Evolutionary conservation across 1,284 basidiomycete genomes (phyloP), one percentile per base, ranked within the genome.

Genomic region (Ganoderma meredithae): DNA sequence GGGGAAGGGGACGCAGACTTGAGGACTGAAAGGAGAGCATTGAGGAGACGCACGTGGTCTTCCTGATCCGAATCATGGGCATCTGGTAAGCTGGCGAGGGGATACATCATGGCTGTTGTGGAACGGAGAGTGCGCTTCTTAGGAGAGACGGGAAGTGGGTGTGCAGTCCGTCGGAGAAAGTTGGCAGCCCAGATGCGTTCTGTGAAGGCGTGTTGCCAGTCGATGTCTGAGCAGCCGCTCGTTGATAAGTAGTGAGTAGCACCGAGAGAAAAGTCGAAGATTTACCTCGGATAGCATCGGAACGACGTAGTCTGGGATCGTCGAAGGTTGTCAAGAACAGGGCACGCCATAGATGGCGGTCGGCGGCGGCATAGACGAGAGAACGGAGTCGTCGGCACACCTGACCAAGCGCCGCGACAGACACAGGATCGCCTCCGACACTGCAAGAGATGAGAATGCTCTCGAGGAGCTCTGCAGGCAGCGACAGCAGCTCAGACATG

Each of bases 321-420:
- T 88, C 86, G 70, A 86, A 88, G 0, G 77, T 76, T 0, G 79
- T 74, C 10, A 87, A 77, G 72, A 85, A 88, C 19, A 87, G 76
- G 49, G 81, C 78, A n/a, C 85, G 78, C 86, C 86, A 88, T 17
- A 88, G 76, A 72, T 86, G 85, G 15, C 79, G 77, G 68, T 86
- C 84, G 0, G 75, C 55, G 0, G 82, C 76, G 8, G 73, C 73
- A 71, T 85, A 85, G 22, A 88, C 75, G 39, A 86, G 77, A 10
- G 73, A 68, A 60, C 76, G 76, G 60, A 86, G 77, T 25, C 72
- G 70, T n/a, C 76, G 78, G 68, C 83, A 86, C 25, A 84, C 85
- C 69, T 81, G 80, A 2, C 84, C 77, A 12, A 87, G 70, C 10
- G 79, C 73, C 5, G 84, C 77, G 43, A 85, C 79, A 0, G 81